These are phyloP conservation scores for Phialemonium atrogriseum DNA, from an alignment of 2,329 filamentous ascomycete species.

Conservation along the genomic window DNA sequence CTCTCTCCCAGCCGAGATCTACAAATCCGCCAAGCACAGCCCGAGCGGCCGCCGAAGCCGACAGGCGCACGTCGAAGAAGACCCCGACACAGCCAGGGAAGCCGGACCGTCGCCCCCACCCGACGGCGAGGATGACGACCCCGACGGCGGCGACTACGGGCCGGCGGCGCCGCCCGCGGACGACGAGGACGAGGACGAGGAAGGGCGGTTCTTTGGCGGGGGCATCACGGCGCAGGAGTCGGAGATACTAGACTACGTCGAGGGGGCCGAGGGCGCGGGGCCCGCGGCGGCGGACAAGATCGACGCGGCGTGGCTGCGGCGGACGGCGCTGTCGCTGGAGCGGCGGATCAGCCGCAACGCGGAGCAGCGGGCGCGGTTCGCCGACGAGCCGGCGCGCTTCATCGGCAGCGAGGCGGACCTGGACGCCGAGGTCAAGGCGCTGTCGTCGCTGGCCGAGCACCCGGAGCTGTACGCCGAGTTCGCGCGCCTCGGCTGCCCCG, in stretches of 20 bases:
- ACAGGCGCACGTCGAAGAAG: constrained; percentile 35
- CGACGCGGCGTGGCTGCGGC: constrained; percentile 75
- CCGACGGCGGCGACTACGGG: constrained; percentile 40
- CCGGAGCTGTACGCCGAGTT: constrained; percentile 76
- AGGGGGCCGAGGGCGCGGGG: constrained; percentile 32
- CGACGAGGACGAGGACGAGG: constrained; percentile 65
- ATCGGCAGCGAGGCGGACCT: constrained; percentile 82
- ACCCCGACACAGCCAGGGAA: constrained; percentile 33
- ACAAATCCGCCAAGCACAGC: constrained; percentile 52
- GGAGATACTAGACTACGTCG: constrained; percentile 75
- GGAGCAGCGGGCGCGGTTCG: constrained; percentile 78
- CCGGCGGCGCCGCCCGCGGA: constrained; percentile 40
- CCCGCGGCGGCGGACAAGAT: constrained; percentile 58
- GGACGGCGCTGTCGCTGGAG: constrained; percentile 75
- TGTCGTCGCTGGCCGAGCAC: constrained; percentile 83
- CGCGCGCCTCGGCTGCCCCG: constrained; percentile 62
- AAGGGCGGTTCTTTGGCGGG: constrained; percentile 91
- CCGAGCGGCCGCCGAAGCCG: constrained; percentile 33
- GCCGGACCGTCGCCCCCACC: constrained; percentile 41
- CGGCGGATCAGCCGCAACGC: constrained; percentile 87
- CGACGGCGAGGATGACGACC: constrained; percentile 36
- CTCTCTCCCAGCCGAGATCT: constrained; percentile 44
- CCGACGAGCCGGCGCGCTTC: constrained; percentile 72
- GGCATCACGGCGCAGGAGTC: constrained; percentile 76
- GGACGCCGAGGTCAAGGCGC: constrained; percentile 75